Conservation (phyloP, 2,329 filamentous ascomycete genomes). For the Diaporthe citri region DNA sequence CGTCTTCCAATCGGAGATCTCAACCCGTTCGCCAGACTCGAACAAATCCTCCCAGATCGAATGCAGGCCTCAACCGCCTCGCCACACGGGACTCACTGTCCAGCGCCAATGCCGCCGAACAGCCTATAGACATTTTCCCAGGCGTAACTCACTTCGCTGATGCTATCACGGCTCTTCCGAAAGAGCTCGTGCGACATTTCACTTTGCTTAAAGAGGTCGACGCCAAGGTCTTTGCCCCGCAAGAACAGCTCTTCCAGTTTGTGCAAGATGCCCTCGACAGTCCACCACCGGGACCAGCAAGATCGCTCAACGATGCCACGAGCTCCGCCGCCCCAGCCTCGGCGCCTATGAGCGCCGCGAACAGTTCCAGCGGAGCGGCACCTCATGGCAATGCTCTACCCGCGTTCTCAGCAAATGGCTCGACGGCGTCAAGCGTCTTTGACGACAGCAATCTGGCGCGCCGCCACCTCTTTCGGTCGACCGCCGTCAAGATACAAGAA, state of each 20-base stretch:
- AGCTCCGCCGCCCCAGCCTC: conserved; percentile 58
- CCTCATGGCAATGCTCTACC: conserved; percentile 53
- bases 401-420: conserved; percentile 58
- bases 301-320: conserved; percentile 58
- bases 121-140: conserved; percentile 76
- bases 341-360: conserved; percentile 63
- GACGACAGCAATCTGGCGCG: conserved; percentile 72
- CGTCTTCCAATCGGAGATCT: conserved; percentile 67
- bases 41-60: conserved; percentile 71
- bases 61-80: conserved; percentile 60
- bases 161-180: conserved; percentile 89
- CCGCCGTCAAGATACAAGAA: conserved; percentile 82
- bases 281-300: conserved; percentile 59
- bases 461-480: conserved; percentile 81
- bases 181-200: conserved; percentile 95
- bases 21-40: conserved; percentile 76
- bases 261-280: conserved; percentile 73
- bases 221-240: conserved; percentile 92
- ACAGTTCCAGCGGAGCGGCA: conserved; percentile 58
- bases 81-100: conserved; percentile 60
- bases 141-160: conserved; percentile 85
- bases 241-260: conserved; percentile 83
- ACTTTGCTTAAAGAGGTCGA: conserved; percentile 97
- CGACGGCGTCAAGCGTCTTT: conserved; percentile 60
- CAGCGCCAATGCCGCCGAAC: conserved; percentile 60